Evolutionary conservation across 2,329 filamentous ascomycete genomes (phyloP).

Genomic region (Fusarium mundagurra): DNA sequence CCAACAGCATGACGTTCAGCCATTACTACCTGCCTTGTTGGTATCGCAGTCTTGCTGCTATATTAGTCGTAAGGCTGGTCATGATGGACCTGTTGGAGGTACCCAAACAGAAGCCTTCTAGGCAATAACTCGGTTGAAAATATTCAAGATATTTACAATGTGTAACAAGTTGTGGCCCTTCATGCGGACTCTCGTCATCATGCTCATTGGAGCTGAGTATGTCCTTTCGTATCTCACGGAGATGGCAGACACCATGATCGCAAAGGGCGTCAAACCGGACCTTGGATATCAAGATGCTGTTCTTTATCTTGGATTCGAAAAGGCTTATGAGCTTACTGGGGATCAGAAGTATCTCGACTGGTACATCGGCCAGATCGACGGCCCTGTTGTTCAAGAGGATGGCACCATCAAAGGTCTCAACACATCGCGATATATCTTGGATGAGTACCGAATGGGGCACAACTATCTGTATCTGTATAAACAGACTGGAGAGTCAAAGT

Average conservation of each 20-base stretch:
- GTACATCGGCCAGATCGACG: slow-evolving; percentile 56
- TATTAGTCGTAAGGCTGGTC: not conserved
- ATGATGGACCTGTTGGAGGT: accelerated
- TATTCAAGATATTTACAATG: accelerated
- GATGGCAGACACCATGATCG: slow-evolving; percentile 60
- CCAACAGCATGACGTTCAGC: not conserved
- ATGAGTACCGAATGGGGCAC: slow-evolving; percentile 62
- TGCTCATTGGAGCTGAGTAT: not conserved
- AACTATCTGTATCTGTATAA: slow-evolving; percentile 60
- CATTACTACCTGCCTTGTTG: not conserved
- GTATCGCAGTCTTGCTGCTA: accelerated
- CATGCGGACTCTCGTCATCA: accelerated
- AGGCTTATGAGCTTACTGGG: slow-evolving; percentile 53
- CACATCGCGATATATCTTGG: slow-evolving; percentile 57
- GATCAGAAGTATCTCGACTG: slow-evolving; percentile 55
- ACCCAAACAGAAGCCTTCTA: accelerated
- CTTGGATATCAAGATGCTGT: slow-evolving; percentile 57
- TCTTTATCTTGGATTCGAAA: slow-evolving; percentile 58
- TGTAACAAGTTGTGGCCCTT: accelerated
- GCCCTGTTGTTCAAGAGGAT: slow-evolving; percentile 54
- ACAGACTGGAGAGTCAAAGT: slow-evolving; percentile 56
- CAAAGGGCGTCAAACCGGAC: slow-evolving; percentile 49
- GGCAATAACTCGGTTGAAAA: accelerated
- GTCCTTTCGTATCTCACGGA: not conserved
- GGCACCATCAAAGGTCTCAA: slow-evolving; percentile 59